Conservation (phyloP, 2,329 filamentous ascomycete species). For the Gaeumannomyces sp. region DNA sequence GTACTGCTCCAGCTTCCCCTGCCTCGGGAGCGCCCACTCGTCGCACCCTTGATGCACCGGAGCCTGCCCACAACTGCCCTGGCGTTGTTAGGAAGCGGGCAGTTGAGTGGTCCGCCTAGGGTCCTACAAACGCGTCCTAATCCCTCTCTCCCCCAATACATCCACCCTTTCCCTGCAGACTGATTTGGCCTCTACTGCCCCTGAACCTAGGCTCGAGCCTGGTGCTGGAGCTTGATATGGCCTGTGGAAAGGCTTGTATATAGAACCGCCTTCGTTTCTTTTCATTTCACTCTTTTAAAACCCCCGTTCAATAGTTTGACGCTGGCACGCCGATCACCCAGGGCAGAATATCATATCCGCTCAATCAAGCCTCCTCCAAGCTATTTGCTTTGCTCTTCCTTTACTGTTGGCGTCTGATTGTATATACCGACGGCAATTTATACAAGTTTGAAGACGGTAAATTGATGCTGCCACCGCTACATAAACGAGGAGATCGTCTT, state of each 20-base stretch:
- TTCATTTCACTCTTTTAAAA: background rate
- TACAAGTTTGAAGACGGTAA: too few relatives aligned
- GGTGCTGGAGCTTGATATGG: background rate
- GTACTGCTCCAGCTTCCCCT: background rate
- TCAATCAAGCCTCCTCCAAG: background rate
- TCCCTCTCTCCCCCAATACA: too few relatives aligned
- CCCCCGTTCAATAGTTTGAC: background rate
- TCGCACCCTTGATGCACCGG: background rate
- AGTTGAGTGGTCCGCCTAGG: slow-evolving; percentile 9
- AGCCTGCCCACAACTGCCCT: slow-evolving; percentile 9
- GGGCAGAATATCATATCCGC: background rate
- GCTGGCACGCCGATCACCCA: background rate
- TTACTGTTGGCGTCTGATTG: too few relatives aligned
- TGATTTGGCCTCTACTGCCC: background rate
- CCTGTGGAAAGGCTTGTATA: background rate
- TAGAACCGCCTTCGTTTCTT: background rate
- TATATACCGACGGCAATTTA: too few relatives aligned
- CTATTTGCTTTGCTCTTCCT: too few relatives aligned
- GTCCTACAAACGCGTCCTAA: background rate
- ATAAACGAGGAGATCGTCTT: too few relatives aligned
- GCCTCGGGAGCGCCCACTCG: background rate
- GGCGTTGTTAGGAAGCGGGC: slow-evolving; percentile 8
- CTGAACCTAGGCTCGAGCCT: background rate
- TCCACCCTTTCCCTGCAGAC: background rate
- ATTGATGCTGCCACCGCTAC: too few relatives aligned